Base-by-base conservation (phyloP, 352 stramenopile genomes). In the Phytopythium mirpurense region DNA sequence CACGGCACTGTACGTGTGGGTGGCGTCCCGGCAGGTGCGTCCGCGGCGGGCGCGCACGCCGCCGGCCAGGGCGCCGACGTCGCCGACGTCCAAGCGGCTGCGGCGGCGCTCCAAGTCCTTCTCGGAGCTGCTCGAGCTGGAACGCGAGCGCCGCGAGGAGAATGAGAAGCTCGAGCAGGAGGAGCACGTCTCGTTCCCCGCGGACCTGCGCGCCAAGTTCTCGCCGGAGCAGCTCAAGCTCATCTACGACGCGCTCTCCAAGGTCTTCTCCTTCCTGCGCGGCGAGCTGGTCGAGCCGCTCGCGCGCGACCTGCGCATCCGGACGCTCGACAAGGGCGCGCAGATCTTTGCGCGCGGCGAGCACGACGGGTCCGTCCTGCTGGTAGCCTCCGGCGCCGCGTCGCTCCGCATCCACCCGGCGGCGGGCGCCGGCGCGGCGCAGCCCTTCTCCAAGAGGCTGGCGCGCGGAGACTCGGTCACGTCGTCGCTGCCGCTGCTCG, bases 221-320 rank as follows among this genome's bases (percentile, higher is more conserved):
- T 71, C 65, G n/a, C 71, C 69, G 0, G 79, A 90, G 57, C 83
- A 90, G 52, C 63, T 87, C 58, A 90, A 89, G 62, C 70, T 83
- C 42, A 78, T 90, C 54, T 93, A 90, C 35, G 78, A 93, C 44
- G 80, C 78, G 34, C 56, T 93, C 29, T 81, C 82, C 29, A 87
- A 88, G 67, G 76, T 89, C 0, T 93, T 90, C 51, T 88, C 82
- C 1, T 90, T 93, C 50, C 45, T 93, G 16, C 72, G 62, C 16
- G 72, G 72, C 18, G 82, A 90, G 50, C 87, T 88, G 47, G 65
- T 93, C 14, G 76, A 75, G 27, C 59, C 68, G 12, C 47, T 92
- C 5, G 76, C 71, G 31, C 61, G 76, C 36, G 78, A 93, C 44
- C 55, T 95, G 15, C 46, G 71, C 12, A 86, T 91, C 19, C 29